phyloP scores from a whole-genome alignment of 2,329 filamentous ascomycete genomes.

The Beauveria caledonica region DNA sequence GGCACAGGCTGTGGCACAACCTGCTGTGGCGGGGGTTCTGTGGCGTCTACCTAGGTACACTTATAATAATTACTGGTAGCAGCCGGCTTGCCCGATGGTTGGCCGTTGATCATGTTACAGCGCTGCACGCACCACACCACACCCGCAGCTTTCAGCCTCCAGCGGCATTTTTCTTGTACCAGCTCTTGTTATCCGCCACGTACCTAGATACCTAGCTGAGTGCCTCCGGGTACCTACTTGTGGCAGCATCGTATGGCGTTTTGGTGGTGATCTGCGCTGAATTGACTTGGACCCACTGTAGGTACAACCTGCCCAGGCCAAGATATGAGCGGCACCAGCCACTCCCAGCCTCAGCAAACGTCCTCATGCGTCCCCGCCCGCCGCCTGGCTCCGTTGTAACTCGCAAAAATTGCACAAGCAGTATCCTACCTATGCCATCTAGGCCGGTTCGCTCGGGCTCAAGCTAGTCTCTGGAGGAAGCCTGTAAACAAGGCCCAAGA shows the following conservation, averaged over 20 bases:
- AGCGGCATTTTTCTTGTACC: neutral
- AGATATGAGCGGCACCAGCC: neutral
- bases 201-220: neutral
- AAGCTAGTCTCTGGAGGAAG: neutral
- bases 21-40: neutral
- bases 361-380: neutral
- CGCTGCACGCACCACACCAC: neutral
- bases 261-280: too few species aligned
- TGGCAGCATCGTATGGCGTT: too few species aligned
- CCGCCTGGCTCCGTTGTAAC: neutral
- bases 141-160: neutral
- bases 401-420: neutral
- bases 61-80: too few species aligned
- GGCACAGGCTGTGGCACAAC: constrained; percentile 14
- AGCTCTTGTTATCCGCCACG: neutral
- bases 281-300: too few species aligned
- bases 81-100: neutral
- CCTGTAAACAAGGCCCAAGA: neutral
- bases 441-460: neutral
- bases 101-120: neutral
- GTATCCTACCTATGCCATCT: neutral
- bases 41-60: neutral
- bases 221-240: too few species aligned
- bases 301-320: neutral
- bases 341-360: constrained; percentile 1